Base-by-base conservation (phyloP, 352 stramenopile genomes). In the Phytophthora syringae region DNA sequence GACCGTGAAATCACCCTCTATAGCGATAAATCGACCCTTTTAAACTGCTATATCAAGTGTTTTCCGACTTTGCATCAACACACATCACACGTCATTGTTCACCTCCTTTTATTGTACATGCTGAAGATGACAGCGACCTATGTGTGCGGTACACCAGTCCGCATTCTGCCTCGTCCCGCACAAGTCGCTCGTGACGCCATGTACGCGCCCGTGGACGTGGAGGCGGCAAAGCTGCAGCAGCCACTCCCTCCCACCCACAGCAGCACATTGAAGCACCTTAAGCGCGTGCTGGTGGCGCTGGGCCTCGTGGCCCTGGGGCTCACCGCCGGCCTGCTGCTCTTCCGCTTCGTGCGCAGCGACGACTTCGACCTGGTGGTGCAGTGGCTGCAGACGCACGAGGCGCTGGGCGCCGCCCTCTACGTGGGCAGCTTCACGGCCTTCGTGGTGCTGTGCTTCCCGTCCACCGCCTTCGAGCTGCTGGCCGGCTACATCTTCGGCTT, bases 401-500 rank as follows among this genome's bases (percentile, higher is more conserved):
- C 76, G n/a, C 27, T 80, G 13, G 80, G 80, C 11, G 70, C 80
- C 16, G 67, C 44, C 2, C 44, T 85, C 55, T 89, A 84, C 51
- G 65, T 86, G 9, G 45, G 44, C 39, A 64, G 66, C 44, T 89
- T 89, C 64, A 74, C 70, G 12, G 42, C 67, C 30, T 82, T 79
- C 53, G 79, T 89, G 39, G 73, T 87, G 36, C 51, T 89, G 22
- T 89, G 80, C 63, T 89, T 92, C 32, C 86, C 86, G 6, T 92
- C 86, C 16, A 93, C 84, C 9, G 78, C 79, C 5, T 93, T 93
- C 66, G 86, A 94, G 67, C 59, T 94, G 12, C 57, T 92, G 18
- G 84, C 86, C 1, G 84, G 86, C 30, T 93, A 93, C 57, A 83
- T 88, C 25, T 94, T 94, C 48, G 84, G 79, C 55, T 89, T 93